Evolutionary conservation across 371 early-diverging fungal genomes (phyloP).

Genomic region (Apophysomyces sp.): DNA sequence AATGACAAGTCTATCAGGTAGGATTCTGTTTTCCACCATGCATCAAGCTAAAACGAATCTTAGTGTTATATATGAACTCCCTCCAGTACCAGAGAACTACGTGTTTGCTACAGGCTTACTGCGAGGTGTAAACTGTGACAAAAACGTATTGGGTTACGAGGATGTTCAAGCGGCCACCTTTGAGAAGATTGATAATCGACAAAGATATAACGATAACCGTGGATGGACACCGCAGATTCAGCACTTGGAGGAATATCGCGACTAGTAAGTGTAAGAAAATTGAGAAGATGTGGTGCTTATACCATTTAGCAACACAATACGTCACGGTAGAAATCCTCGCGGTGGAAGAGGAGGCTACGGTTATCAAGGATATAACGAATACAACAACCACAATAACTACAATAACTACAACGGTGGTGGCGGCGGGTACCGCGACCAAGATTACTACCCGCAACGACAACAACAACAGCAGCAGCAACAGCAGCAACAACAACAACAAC

Average conservation of each 20-base stretch:
- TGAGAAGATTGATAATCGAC: slow-evolving; percentile 37
- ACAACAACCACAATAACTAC: slow-evolving; percentile 6
- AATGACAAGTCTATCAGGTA: slow-evolving; percentile 59
- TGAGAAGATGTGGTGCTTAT: background rate
- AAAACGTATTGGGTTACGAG: slow-evolving; percentile 41
- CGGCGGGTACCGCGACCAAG: slow-evolving; percentile 1
- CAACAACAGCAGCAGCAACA: background rate
- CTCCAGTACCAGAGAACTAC: slow-evolving; percentile 38
- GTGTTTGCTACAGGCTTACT: slow-evolving; percentile 51
- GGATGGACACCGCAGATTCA: slow-evolving; percentile 48
- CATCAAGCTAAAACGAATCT: background rate
- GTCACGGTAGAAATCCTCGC: slow-evolving; percentile 6
- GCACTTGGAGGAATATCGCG: slow-evolving; percentile 46
- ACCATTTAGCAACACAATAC: slow-evolving; percentile 18
- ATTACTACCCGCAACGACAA: background rate
- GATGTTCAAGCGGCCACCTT: slow-evolving; percentile 58
- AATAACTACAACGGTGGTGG: slow-evolving; percentile 6
- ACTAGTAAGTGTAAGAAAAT: slow-evolving; percentile 23
- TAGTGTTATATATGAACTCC: slow-evolving; percentile 56
- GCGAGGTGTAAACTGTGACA: slow-evolving; percentile 49
- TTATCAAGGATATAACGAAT: slow-evolving; percentile 6
- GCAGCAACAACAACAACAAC: background rate
- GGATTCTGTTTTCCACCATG: background rate
- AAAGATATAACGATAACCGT: slow-evolving; percentile 23
- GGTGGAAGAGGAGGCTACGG: slow-evolving; percentile 10